These are phyloP conservation scores for Claviceps spartinae DNA, from an alignment of 2,329 filamentous ascomycete species.

Conservation along the genomic window DNA sequence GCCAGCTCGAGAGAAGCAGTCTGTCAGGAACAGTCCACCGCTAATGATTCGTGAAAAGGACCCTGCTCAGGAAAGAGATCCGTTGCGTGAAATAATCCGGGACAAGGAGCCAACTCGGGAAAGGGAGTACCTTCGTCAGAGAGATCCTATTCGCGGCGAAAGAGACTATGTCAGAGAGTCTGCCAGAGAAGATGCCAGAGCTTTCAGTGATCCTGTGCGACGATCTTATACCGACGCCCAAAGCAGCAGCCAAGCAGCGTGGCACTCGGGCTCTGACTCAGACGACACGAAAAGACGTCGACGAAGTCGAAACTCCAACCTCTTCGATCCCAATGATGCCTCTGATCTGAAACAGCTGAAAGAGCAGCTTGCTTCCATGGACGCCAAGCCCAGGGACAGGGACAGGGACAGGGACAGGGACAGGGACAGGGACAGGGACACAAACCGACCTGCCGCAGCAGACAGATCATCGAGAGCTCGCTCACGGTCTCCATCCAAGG, in stretches of 20 bases:
- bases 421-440: conserved; percentile 8
- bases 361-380: conserved; percentile 33
- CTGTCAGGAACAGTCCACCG: background rate
- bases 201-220: conserved; percentile 15
- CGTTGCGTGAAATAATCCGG: background rate
- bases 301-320: conserved; percentile 23
- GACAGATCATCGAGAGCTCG: conserved; percentile 5
- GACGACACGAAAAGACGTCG: conserved; percentile 27
- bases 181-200: conserved; percentile 14
- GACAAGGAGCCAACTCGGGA: conserved; percentile 4
- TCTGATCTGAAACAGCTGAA: conserved; percentile 35
- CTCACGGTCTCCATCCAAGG: conserved; percentile 10
- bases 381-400: conserved; percentile 13
- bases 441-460: background rate
- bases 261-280: conserved; percentile 24
- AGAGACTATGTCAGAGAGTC: conserved; percentile 19
- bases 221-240: background rate
- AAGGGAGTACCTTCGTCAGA: conserved; percentile 6
- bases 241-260: conserved; percentile 17
- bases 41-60: conserved; percentile 4
- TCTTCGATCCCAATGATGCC: conserved; percentile 41
- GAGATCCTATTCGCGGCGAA: conserved; percentile 13
- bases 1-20: background rate
- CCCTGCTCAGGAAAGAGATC: background rate
- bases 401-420: no score